Evolutionary conservation across 2,329 filamentous ascomycete species (phyloP).

Genomic region (Nemania abortiva): DNA sequence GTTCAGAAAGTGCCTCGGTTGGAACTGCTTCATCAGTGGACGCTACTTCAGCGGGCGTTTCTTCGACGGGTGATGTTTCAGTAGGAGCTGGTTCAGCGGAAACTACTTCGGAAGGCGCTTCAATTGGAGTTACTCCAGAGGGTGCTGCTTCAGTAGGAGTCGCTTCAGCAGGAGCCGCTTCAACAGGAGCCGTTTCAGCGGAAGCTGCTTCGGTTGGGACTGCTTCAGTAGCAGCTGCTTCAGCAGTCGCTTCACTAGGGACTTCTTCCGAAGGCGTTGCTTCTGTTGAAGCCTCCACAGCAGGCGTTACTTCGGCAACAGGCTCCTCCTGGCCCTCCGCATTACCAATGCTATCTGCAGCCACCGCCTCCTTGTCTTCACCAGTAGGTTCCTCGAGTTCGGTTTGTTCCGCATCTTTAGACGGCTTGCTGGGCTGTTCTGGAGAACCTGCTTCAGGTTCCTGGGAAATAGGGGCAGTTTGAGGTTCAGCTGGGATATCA

Average conservation of each 20-base stretch:
- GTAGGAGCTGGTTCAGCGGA: background rate
- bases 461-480: conserved; percentile 4
- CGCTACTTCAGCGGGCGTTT: conserved; percentile 1
- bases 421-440: conserved; percentile 9
- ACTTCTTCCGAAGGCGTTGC: background rate
- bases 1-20: background rate
- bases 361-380: background rate
- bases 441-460: conserved; percentile 9
- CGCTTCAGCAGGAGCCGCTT: background rate
- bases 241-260: background rate
- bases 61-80: background rate
- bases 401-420: background rate
- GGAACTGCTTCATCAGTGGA: background rate
- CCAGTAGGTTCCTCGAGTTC: conserved; percentile 17
- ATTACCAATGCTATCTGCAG: background rate
- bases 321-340: conserved; percentile 14
- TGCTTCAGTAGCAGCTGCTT: too few relatives aligned
- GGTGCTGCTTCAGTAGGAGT: background rate
- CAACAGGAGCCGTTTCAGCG: background rate
- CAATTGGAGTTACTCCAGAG: background rate
- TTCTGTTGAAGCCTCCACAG: background rate
- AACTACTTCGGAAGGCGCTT: conserved; percentile 7
- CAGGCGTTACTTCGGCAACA: background rate
- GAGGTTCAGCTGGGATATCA: conserved; percentile 17
- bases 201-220: background rate